phyloP scores from a whole-genome alignment of 75 land plant species.

The Pinus tabuliformis region DNA sequence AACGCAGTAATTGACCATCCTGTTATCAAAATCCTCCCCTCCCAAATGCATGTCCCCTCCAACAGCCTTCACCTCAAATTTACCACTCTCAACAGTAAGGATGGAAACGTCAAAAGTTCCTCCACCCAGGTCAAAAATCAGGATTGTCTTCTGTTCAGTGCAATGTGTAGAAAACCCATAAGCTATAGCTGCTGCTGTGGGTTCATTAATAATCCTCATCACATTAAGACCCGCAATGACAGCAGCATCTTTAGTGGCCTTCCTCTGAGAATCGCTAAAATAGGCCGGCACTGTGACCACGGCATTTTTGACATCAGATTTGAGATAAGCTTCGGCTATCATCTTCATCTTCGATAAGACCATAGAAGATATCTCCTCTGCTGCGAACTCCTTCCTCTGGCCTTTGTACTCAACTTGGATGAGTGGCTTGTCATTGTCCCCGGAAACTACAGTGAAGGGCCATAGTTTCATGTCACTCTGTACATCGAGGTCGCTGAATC shows the following conservation, averaged over 20 bases:
- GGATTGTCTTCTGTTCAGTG: no score
- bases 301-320: conserved; percentile 51
- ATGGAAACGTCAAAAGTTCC: background rate
- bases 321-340: conserved; percentile 73
- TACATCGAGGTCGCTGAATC: conserved; percentile 44
- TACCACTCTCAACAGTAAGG: no score
- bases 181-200: conserved; percentile 75
- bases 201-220: conserved; percentile 76
- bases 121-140: no score
- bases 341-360: conserved; percentile 66
- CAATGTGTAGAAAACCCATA: conserved; percentile 10
- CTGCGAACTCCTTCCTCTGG: conserved; percentile 60
- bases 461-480: conserved; percentile 64
- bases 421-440: conserved; percentile 73
- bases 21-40: no score
- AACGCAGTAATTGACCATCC: no score
- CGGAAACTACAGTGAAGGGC: conserved; percentile 65
- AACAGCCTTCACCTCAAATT: no score
- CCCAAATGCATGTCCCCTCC: no score
- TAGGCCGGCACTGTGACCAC: conserved; percentile 76
- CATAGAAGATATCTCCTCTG: conserved; percentile 78
- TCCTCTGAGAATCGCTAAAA: conserved; percentile 76
- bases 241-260: conserved; percentile 54
- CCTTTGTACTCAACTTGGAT: conserved; percentile 62
- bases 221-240: conserved; percentile 11